Evolutionary conservation across 1,284 basidiomycete genomes (phyloP).

Genomic region (Heterobasidion occidentale): DNA sequence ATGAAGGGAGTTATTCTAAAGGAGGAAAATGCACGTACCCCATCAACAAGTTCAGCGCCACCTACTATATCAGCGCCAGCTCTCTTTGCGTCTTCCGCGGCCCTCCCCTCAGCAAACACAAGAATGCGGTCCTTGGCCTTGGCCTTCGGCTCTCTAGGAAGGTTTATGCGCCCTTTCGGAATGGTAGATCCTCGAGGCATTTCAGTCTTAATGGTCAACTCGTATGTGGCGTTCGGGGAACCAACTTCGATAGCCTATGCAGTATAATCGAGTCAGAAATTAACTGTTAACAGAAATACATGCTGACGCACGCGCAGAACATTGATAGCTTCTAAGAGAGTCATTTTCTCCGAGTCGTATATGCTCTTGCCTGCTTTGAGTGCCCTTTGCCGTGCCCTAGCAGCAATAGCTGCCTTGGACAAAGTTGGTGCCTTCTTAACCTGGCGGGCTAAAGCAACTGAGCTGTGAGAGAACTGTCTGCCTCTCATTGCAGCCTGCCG

Average conservation of each 20-base stretch:
- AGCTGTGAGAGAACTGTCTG: constrained; percentile 38
- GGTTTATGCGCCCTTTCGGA: constrained; percentile 70
- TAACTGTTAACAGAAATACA: background rate
- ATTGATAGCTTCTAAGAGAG: constrained; percentile 53
- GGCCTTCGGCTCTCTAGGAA: constrained; percentile 71
- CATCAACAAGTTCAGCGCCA: constrained; percentile 75
- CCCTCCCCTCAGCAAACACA: constrained; percentile 80
- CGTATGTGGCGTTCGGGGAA: constrained; percentile 67
- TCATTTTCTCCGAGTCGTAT: constrained; percentile 54
- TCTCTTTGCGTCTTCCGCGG: constrained; percentile 68
- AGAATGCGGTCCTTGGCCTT: constrained; percentile 68
- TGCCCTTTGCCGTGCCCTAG: constrained; percentile 37
- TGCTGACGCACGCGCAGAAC: constrained; percentile 21
- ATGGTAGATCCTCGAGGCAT: constrained; percentile 68
- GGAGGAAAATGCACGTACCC: constrained; percentile 38
- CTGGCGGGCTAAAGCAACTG: constrained; percentile 35
- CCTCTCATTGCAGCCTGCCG: background rate
- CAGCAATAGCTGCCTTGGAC: constrained; percentile 59
- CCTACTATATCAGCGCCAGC: constrained; percentile 87
- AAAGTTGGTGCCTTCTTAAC: constrained; percentile 42
- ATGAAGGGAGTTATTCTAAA: background rate
- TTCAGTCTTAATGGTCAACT: constrained; percentile 74
- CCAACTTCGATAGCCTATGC: constrained; percentile 73
- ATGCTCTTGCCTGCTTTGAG: constrained; percentile 33
- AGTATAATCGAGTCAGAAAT: background rate